phyloP scores from a whole-genome alignment of 75 land plant species.

The Azolla pinnata region DNA sequence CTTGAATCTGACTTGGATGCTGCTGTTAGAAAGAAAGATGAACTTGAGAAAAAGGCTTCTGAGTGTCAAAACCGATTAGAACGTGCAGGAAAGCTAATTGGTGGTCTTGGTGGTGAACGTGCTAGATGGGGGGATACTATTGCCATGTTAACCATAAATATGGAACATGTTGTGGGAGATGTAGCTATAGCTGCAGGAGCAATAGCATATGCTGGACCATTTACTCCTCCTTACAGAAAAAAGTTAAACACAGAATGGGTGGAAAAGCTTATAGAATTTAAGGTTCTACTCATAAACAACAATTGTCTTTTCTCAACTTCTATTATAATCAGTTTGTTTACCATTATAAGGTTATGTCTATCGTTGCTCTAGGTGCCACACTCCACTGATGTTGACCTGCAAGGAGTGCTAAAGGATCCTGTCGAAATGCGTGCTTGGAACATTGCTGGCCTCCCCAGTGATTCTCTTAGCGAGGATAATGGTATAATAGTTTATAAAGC shows the following conservation, averaged over 20 bases:
- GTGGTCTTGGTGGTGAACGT: slow-evolving; percentile 36
- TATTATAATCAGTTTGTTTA: no score
- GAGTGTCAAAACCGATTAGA: slow-evolving; percentile 24
- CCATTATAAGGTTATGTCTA: background rate
- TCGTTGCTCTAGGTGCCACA: slow-evolving; percentile 36
- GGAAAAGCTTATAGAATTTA: slow-evolving; percentile 9
- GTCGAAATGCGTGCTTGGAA: slow-evolving; percentile 37
- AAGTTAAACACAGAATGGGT: slow-evolving; percentile 21
- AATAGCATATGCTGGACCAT: slow-evolving; percentile 35
- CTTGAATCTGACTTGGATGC: slow-evolving; percentile 20
- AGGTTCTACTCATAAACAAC: slow-evolving; percentile 2
- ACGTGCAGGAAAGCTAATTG: slow-evolving; percentile 30
- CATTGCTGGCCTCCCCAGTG: slow-evolving; percentile 37
- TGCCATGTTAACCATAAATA: slow-evolving; percentile 11
- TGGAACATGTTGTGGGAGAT: slow-evolving; percentile 23
- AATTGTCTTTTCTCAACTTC: background rate
- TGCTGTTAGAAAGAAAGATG: slow-evolving; percentile 27
- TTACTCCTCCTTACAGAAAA: slow-evolving; percentile 26
- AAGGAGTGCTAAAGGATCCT: slow-evolving; percentile 26
- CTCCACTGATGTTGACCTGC: slow-evolving; percentile 20
- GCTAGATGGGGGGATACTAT: slow-evolving; percentile 32
- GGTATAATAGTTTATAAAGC: slow-evolving; percentile 35
- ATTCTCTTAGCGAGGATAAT: slow-evolving; percentile 35
- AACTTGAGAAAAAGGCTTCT: slow-evolving; percentile 22
- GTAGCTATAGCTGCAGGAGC: slow-evolving; percentile 28